A percentile compares a stretch with the other conserved stretches of the same genome.
Evolutionary conservation across 768 basidiomycete species (phyloP).

Genomic region (Gelatoporia subvermispora): DNA sequence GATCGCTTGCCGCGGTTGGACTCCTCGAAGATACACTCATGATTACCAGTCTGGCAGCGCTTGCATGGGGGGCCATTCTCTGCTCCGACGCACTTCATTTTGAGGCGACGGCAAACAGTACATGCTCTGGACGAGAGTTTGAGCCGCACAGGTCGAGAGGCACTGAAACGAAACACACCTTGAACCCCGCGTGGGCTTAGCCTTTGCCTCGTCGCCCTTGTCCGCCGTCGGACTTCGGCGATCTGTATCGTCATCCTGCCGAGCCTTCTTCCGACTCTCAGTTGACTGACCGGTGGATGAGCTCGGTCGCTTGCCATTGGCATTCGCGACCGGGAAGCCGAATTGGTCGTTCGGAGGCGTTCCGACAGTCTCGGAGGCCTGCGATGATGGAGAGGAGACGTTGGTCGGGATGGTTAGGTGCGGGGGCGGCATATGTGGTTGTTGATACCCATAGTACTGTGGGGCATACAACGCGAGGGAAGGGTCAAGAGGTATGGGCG

Average conservation of each 20-base stretch:
- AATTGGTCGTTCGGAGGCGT: conserved; percentile 66
- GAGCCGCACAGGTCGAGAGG: neutral
- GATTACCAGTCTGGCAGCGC: conserved; percentile 69
- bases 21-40: conserved; percentile 96
- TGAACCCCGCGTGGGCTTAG: conserved; percentile 85
- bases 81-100: conserved; percentile 91
- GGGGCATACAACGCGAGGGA: conserved; percentile 34
- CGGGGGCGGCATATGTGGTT: conserved; percentile 43
- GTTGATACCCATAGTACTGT: conserved; percentile 47
- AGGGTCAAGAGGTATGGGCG: conserved; percentile 66
- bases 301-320: conserved; percentile 65
- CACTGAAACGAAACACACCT: conserved; percentile 44
- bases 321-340: conserved; percentile 41
- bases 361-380: conserved; percentile 71
- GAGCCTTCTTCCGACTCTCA: conserved; percentile 53
- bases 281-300: conserved; percentile 37
- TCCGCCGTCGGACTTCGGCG: conserved; percentile 49
- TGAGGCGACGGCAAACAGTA: conserved; percentile 85
- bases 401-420: conserved; percentile 53
- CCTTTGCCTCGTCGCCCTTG: conserved; percentile 54
- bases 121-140: conserved; percentile 59
- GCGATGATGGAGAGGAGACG: conserved; percentile 76
- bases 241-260: conserved; percentile 58
- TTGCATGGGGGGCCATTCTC: conserved; percentile 92
- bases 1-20: conserved; percentile 91